phyloP scores from a whole-genome alignment of 2,329 filamentous ascomycete genomes.

The Trichoderma semiorbis region DNA sequence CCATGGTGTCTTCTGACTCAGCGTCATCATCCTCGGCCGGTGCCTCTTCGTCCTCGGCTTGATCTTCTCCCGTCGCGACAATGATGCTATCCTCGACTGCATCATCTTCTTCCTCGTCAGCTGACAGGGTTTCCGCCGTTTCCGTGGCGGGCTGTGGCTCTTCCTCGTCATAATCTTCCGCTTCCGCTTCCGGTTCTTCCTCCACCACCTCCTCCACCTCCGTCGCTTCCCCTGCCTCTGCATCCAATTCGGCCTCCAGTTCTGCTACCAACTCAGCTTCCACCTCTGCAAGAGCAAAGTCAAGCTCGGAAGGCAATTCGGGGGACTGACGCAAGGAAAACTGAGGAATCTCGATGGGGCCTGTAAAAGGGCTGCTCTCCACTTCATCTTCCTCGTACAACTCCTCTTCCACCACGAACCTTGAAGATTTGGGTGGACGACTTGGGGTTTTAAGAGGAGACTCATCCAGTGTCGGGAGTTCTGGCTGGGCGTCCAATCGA shows the following conservation, averaged over 20 bases:
- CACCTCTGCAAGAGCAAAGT: slow-evolving; percentile 35
- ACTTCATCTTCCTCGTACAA: slow-evolving; percentile 26
- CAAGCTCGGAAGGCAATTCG: slow-evolving; percentile 42
- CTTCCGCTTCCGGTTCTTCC: slow-evolving; percentile 28
- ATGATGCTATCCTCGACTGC: slow-evolving; percentile 20
- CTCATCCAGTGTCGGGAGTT: slow-evolving; percentile 24
- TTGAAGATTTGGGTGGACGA: slow-evolving; percentile 32
- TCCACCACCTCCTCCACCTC: slow-evolving; percentile 7
- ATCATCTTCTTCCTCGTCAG: slow-evolving; percentile 15
- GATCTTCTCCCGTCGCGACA: not conserved
- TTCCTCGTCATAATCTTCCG: not conserved
- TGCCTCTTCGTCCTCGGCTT: slow-evolving; percentile 17
- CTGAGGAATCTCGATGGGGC: slow-evolving; percentile 34
- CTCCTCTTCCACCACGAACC: slow-evolving; percentile 37
- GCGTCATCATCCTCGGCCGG: slow-evolving; percentile 19
- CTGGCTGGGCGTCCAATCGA: slow-evolving; percentile 28
- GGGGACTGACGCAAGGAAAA: slow-evolving; percentile 47
- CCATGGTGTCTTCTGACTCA: slow-evolving; percentile 24
- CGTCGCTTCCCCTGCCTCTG: slow-evolving; percentile 29
- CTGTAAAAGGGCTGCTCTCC: slow-evolving; percentile 35
- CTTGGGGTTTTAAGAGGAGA: slow-evolving; percentile 33
- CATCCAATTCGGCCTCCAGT: not conserved
- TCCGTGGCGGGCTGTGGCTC: not conserved
- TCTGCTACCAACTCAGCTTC: not conserved
- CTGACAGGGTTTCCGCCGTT: slow-evolving; percentile 5